These are phyloP conservation scores for Colletotrichum melonis DNA, from an alignment of 2,329 filamentous ascomycete species.

Conservation along the genomic window DNA sequence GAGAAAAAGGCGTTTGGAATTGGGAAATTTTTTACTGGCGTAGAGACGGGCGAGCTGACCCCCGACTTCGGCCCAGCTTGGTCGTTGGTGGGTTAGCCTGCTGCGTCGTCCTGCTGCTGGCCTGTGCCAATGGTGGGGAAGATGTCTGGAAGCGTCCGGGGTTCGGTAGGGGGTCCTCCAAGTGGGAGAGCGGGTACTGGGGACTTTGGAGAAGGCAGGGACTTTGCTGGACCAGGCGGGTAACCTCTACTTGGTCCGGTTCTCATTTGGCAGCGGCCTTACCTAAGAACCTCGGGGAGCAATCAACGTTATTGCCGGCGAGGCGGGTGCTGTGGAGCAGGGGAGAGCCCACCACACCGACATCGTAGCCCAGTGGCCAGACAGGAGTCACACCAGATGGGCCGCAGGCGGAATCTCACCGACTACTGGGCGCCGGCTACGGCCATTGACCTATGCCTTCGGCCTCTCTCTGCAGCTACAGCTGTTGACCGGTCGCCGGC, in stretches of 20 bases:
- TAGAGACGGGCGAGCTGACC: conserved; percentile 33
- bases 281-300: conserved; percentile 34
- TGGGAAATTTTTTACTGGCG: conserved; percentile 39
- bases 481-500: conserved; percentile 13
- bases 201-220: conserved; percentile 33
- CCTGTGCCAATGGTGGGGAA: conserved; percentile 35
- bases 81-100: conserved; percentile 32
- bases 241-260: conserved; percentile 31
- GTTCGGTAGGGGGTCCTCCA: conserved; percentile 25
- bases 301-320: conserved; percentile 35
- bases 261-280: conserved; percentile 33
- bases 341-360: conserved; percentile 10
- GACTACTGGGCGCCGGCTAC: conserved; percentile 30
- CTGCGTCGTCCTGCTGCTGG: conserved; percentile 17
- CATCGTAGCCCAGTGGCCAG: conserved; percentile 21
- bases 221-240: conserved; percentile 9
- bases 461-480: conserved; percentile 5
- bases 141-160: conserved; percentile 29
- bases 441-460: conserved; percentile 15
- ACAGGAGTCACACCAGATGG: conserved; percentile 29
- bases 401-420: conserved; percentile 27
- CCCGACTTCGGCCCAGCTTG: conserved; percentile 38
- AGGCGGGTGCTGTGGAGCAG: conserved; percentile 27
- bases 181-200: conserved; percentile 34
- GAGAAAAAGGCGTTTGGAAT: conserved; percentile 35